Evolutionary conservation across 2,329 filamentous ascomycete species (phyloP), one percentile per base, ranked within the genome.

Genomic region (Phoma sp.): DNA sequence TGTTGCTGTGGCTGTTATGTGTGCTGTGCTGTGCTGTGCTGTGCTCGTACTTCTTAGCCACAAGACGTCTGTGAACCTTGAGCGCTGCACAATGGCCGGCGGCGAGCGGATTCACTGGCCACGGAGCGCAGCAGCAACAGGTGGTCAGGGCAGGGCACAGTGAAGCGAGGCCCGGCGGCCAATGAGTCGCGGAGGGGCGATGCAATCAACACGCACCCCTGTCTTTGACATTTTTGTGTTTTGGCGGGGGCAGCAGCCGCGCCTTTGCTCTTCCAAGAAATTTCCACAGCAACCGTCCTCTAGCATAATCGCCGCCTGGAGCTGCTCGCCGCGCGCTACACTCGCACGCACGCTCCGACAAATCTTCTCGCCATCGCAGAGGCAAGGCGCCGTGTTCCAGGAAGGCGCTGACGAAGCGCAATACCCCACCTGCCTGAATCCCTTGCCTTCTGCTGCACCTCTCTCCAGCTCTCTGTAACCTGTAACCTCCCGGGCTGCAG

Each of bases 401-500:
- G 18, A 35, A 44, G 51, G 40, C 47, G 41, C 52, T 50, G 46
- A 50, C 46, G 10, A 32, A 10, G 45, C 40, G 27, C 52, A 54
- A 40, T 29, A 36, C 39, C 47, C 47, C 52, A 39, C 52, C 47
- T 32, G 32, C 30, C 35, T 25, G 22, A 35, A 32, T 55, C 47
- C 52, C 52, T 50, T 51, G 52, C 47, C 47, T 47, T 46, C 47
- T 50, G 42, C 42, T 33, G 42, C 52, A 41, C 37, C 38, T 9
- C 13, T 35, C 44, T 13, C 51, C n/a, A 29, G 27, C 27, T 29
- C 51, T 39, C 29, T 37, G 39, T 25, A 22, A 37, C 51, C 29
- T 37, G 39, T 25, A 22, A 37, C 51, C 55, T 52, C 51, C 39
- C 57, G 58, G 65, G 61, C 59, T 58, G 56, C 59, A 62, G 59